A percentile compares a stretch with the other conserved stretches of the same genome.
Evolutionary conservation across 805 yeast species (phyloP).

Genomic region (Zygoascus flipseniorum): DNA sequence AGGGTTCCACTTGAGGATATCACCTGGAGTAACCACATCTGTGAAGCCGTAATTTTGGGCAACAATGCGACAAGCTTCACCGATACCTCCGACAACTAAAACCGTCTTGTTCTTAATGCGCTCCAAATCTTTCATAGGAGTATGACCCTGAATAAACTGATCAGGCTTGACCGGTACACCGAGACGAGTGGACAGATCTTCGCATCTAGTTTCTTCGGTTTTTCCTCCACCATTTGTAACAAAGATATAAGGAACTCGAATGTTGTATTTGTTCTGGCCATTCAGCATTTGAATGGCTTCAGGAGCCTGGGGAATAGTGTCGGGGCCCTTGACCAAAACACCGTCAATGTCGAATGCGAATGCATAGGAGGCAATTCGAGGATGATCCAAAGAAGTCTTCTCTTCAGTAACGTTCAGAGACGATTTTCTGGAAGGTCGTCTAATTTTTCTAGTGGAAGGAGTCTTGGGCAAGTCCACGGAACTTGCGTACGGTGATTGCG

Average conservation of each 20-base stretch:
- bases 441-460: not conserved
- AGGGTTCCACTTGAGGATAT: slow-evolving; percentile 80
- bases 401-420: slow-evolving; percentile 6
- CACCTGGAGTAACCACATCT: slow-evolving; percentile 74
- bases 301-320: slow-evolving; percentile 72
- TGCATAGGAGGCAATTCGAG: slow-evolving; percentile 36
- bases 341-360: slow-evolving; percentile 94
- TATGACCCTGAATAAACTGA: slow-evolving; percentile 88
- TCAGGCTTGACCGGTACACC: slow-evolving; percentile 54
- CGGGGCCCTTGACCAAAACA: slow-evolving; percentile 76
- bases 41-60: slow-evolving; percentile 80
- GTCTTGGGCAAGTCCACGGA: not conserved
- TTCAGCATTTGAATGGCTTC: slow-evolving; percentile 64
- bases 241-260: slow-evolving; percentile 73
- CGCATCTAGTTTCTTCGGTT: slow-evolving; percentile 66
- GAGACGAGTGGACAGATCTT: slow-evolving; percentile 57
- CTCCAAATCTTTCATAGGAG: slow-evolving; percentile 83
- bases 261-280: slow-evolving; percentile 69
- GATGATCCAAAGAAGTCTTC: slow-evolving; percentile 10
- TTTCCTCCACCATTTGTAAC: slow-evolving; percentile 93
- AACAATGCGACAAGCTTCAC: slow-evolving; percentile 73
- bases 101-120: slow-evolving; percentile 54
- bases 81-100: slow-evolving; percentile 82
- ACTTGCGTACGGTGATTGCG: not conserved
- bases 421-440: slow-evolving; percentile 2